Evolutionary conservation across 768 basidiomycete species (phyloP).

Genomic region (Lactarius psammicola): DNA sequence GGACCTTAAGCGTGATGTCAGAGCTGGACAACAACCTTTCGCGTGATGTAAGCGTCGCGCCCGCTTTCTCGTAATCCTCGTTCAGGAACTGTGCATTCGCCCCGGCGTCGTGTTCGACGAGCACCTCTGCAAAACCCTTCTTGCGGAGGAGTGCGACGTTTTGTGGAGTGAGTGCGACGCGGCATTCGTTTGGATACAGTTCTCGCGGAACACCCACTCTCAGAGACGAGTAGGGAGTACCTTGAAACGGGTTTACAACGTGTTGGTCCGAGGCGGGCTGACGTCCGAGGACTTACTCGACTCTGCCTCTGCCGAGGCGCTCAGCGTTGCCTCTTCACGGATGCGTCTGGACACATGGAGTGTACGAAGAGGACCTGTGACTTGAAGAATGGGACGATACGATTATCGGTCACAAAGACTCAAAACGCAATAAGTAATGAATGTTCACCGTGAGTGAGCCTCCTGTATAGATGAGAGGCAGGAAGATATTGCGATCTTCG

Average conservation of each 20-base stretch:
- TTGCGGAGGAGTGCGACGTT: conserved; percentile 73
- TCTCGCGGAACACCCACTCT: conserved; percentile 78
- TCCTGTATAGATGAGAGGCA: conserved; percentile 9
- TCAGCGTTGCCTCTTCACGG: conserved; percentile 4
- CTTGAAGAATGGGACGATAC: conserved; percentile 3
- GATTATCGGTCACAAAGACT: too few species aligned
- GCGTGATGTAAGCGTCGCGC: conserved; percentile 71
- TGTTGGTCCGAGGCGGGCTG: not conserved
- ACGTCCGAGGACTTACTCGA: conserved; percentile 16
- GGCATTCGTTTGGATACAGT: conserved; percentile 71
- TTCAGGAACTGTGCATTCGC: conserved; percentile 74
- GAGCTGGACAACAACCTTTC: conserved; percentile 65
- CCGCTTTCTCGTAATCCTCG: conserved; percentile 74
- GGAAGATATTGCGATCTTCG: conserved; percentile 9
- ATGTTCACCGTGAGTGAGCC: conserved; percentile 2
- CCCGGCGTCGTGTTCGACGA: conserved; percentile 74
- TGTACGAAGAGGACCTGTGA: conserved; percentile 6
- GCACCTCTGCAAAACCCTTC: conserved; percentile 74
- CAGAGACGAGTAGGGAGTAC: conserved; percentile 66
- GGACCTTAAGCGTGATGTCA: conserved; percentile 85
- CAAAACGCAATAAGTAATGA: too few species aligned
- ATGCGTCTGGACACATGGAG: conserved; percentile 19
- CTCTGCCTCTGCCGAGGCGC: conserved; percentile 17
- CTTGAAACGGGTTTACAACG: conserved; percentile 33
- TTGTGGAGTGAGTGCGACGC: conserved; percentile 79